Base-by-base conservation (phyloP, 2,329 filamentous ascomycete genomes). In the Monosporascus sp. region DNA sequence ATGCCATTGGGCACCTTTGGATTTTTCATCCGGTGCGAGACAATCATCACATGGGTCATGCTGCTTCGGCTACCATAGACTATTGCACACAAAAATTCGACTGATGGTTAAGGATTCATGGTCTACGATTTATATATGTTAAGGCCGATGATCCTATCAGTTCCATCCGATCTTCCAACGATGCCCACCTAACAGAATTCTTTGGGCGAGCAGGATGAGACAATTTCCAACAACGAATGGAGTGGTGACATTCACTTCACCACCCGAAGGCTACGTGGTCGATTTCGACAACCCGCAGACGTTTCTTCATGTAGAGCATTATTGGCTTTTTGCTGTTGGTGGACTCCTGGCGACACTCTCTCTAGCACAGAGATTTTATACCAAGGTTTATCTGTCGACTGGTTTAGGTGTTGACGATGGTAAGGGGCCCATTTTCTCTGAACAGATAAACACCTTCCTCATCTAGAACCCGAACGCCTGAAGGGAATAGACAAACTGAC, bases 201-300 rank as follows among this genome's bases (percentile, higher is more conserved):
- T 11, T 14, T 44, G 5, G 20, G 1, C 24, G 14, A 22, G 14
- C 43, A 31, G 17, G 24, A 54, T 45, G 38, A 8, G 46, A 6
- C 8, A n/a, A 3, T 52, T 50, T n/a, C 48, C 50, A 7, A 45
- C 43, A 24, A 49, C 47, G 48, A 59, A 66, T 50, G 65, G 66
- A 37, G 59, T 63, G n/a, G 59, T 55, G 18, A 60, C 60, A 11
- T 46, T 67, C 14, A 50, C 61, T 6, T 37, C 56, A 20, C 62
- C 68, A 5, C 67, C 69, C 3, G 54, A 59, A 7, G 68, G 59
- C 35, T 72, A 70, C 50, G 60, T 62, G 8, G 65, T 71, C 24
- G 58, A 72, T 48, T 69, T 72, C 44, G 64, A 65, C 2, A 58
- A 70, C 41, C 69, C 70, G 2, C 59, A 60, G 38, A 58, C 59